Base-by-base conservation (phyloP, 2,329 filamentous ascomycete genomes). In the Pseudonectria buxi region DNA sequence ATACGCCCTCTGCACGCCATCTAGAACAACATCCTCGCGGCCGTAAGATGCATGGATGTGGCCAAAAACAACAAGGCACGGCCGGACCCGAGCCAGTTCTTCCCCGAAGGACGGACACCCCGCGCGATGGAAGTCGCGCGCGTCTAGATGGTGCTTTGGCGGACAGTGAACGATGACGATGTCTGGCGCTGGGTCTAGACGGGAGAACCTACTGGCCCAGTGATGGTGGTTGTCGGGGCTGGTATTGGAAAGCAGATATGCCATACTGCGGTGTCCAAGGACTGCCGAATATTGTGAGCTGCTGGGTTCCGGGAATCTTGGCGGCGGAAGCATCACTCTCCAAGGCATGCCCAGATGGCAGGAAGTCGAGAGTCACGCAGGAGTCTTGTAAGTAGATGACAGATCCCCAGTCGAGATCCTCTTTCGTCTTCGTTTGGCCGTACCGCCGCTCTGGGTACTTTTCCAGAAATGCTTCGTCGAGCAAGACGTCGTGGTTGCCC, bases 401-500 rank as follows among this genome's bases (percentile, higher is more conserved):
- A 22, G 24, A 35, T 1, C 44, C 47, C 49, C 46, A 55, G 9
- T 48, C 39, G 0, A 55, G 39, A 24, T 54, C 44, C 0, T 30
- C 26, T 14, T 24, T 43, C 1, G 37, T 44, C 6, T 31, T 30
- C 1, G 9, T 36, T 22, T 40, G 32, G 1, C 48, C 45, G 14
- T 47, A 51, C 3, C 46, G 43, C 4, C 51, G 38, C 6, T 42
- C 26, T 6, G 33, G 39, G 9, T 44, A 31, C 12, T 28, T 33
- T 15, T 6, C 4, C 4, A 45, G 31, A 32, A 81, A 82, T 1
- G 60, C 50, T 10, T 59, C 45, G 46, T 83, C 79, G 5, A 85
- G 69, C 0, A 77, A 77, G 34, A 81, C 62, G 49, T 85, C 81
- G 54, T 85, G 81, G 51, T 85, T 86, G 12, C 76, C 77, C 38